Base-by-base conservation (phyloP, 164 flowering plant genomes). In the Stephania japonica region DNA sequence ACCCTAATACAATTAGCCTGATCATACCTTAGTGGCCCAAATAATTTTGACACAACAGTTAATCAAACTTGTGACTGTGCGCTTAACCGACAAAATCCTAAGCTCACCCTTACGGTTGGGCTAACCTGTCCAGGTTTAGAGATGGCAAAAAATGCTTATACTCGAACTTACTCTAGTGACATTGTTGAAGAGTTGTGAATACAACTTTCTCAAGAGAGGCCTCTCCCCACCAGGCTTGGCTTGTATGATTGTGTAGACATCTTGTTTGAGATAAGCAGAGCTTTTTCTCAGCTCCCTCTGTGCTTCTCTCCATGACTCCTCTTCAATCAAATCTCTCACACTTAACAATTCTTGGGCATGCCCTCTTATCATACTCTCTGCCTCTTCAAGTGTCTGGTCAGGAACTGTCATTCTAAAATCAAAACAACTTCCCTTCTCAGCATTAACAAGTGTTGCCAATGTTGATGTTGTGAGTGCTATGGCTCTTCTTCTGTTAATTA, bases 211-310 rank as follows among this genome's bases (percentile, higher is more conserved):
- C 53, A 91, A 80, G 67, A 19, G 75, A 13, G 94, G 88, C 83
- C 97, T 86, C 78, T 85, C 78, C 10, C 19, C 81, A 23, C 86
- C 85, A 5, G 96, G 94, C 73, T 85, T 89, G 62, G 77, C 74
- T 73, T 87, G 90, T 53, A 93, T 93, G 18, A 93, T 79, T 14
- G 94, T 89, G 74, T 86, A 87, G 13, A 93, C 65, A 74, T 93
- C 98, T 69, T 83, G 91, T 75, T 87, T 87, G 50, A 91, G 74
- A 47, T 61, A 43, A 0, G 88, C 62, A 0, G 98, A 82, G 70
- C 85, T 89, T 68, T 62, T 80, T 56, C 98, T 70, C 42, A 90
- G 76, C 18, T 65, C 82, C 71, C 81, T 84, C 76, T 91, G 97
- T 16, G 87, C 87, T 47, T 86, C 93, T 56, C 70, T 76, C 94